phyloP scores from a whole-genome alignment of 176 grass and related monocot genomes.

The Cymbopogon citratus region DNA sequence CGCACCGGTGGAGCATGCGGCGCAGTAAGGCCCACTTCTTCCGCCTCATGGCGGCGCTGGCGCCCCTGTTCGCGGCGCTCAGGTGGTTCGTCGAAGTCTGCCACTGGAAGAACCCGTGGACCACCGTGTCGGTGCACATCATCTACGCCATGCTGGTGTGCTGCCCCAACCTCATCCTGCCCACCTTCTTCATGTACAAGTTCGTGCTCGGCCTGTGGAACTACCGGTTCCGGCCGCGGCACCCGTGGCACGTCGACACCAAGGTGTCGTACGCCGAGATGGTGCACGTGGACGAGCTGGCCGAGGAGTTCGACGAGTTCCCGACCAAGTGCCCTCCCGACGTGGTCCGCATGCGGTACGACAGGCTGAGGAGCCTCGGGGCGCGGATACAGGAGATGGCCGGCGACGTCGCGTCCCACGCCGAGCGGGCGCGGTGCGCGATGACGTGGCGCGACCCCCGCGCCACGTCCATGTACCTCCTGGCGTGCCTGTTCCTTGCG shows the following conservation, averaged over 20 bases:
- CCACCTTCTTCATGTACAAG: conserved; percentile 72
- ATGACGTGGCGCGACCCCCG: conserved; percentile 66
- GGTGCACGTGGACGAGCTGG: conserved; percentile 64
- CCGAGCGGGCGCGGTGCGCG: conserved; percentile 43
- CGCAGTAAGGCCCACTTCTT: conserved; percentile 86
- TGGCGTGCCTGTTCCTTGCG: conserved; percentile 42
- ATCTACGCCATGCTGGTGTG: conserved; percentile 65
- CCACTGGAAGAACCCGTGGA: conserved; percentile 62
- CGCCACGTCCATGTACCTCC: conserved; percentile 56
- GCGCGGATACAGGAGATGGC: conserved; percentile 73
- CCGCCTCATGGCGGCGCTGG: conserved; percentile 50
- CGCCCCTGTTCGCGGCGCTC: conserved; percentile 41
- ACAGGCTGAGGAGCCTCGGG: conserved; percentile 61
- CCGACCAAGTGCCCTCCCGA: conserved; percentile 50
- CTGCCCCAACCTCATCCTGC: conserved; percentile 64
- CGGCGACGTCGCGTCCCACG: conserved; percentile 59
- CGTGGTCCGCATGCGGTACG: conserved; percentile 72
- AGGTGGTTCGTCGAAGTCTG: conserved; percentile 62
- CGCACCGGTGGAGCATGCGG: conserved; percentile 71
- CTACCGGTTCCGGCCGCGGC: conserved; percentile 42
- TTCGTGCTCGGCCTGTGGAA: conserved; percentile 58
- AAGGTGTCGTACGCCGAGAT: conserved; percentile 57
- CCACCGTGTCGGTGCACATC: conserved; percentile 60
- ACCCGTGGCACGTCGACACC: conserved; percentile 72
- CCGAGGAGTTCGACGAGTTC: conserved; percentile 89